Evolutionary conservation across 1,284 basidiomycete species (phyloP).

Genomic region (Boletus semigastroideus): DNA sequence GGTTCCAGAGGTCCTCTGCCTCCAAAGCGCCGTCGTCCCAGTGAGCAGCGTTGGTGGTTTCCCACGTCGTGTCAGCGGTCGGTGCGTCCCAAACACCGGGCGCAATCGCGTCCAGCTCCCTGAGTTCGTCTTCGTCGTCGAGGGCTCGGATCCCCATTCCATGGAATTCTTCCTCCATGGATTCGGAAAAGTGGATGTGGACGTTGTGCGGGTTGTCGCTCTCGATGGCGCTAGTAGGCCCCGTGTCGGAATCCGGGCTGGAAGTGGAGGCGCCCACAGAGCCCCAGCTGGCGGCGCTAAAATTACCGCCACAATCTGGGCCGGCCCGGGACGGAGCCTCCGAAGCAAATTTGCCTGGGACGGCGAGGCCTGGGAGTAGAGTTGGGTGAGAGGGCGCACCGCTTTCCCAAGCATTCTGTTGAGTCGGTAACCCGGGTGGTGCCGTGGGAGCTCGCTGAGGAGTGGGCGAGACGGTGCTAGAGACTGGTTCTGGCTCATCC

Average conservation of each 20-base stretch:
- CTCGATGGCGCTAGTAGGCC: slow-evolving; percentile 24
- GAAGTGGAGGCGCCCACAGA: slow-evolving; percentile 24
- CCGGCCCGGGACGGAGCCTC: slow-evolving; percentile 1
- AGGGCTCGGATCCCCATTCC: slow-evolving; percentile 19
- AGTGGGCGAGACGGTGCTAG: slow-evolving; percentile 11
- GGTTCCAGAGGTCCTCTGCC: slow-evolving; percentile 20
- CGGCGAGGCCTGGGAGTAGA: slow-evolving; percentile 10
- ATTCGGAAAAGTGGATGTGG: slow-evolving; percentile 25
- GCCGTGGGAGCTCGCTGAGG: slow-evolving; percentile 4
- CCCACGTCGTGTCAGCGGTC: slow-evolving; percentile 9
- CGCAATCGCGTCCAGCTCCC: slow-evolving; percentile 27
- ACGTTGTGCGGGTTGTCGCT: slow-evolving; percentile 26
- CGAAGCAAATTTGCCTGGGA: slow-evolving; percentile 6
- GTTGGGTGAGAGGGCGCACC: slow-evolving; percentile 2
- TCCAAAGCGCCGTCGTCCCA: slow-evolving; percentile 19
- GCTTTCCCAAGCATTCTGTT: slow-evolving; percentile 11
- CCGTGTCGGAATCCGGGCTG: slow-evolving; percentile 30
- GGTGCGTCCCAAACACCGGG: slow-evolving; percentile 22
- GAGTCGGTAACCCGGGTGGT: slow-evolving; percentile 11
- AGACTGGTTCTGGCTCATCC: slow-evolving; percentile 21
- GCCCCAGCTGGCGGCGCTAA: slow-evolving; percentile 22
- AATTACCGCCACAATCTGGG: slow-evolving; percentile 8
- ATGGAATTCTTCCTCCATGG: slow-evolving; percentile 32
- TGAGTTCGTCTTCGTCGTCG: slow-evolving; percentile 14
- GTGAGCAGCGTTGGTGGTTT: not conserved